These are phyloP conservation scores for Paulownia fortunei DNA, from an alignment of 257 asterid species.

Conservation along the genomic window DNA sequence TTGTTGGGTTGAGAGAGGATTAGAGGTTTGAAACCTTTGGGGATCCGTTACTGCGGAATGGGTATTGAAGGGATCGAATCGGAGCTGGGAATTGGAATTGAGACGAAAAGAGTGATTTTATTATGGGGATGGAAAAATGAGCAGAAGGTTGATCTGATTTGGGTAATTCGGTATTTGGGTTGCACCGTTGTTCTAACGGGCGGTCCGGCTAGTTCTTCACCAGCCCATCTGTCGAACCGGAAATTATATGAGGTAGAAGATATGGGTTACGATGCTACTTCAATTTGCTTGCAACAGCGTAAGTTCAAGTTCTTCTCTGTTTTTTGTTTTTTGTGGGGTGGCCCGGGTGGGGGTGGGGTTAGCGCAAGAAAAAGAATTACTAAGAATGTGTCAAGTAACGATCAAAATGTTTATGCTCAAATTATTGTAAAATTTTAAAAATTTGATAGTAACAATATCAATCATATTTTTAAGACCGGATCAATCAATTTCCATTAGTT, in stretches of 20 bases:
- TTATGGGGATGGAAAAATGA: constrained; percentile 3
- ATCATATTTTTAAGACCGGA: no score
- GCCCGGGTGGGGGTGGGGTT: no score
- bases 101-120: background rate
- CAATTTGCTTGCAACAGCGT: no score
- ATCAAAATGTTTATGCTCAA: no score
- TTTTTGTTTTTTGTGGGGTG: background rate
- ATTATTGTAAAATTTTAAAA: no score
- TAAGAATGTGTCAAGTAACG: no score
- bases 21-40: constrained; percentile 24
- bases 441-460: no score
- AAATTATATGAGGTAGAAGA: background rate
- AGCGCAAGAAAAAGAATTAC: no score
- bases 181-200: constrained; percentile 11
- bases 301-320: no score
- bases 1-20: background rate
- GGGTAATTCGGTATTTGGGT: constrained; percentile 19
- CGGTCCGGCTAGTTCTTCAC: background rate
- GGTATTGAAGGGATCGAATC: constrained; percentile 15
- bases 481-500: no score
- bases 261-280: background rate
- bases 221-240: background rate
- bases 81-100: constrained; percentile 23
- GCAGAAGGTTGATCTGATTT: constrained; percentile 30
- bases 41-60: constrained; percentile 24